phyloP scores from a whole-genome alignment of 305 asterid genomes.

The Salvia sclarea region DNA sequence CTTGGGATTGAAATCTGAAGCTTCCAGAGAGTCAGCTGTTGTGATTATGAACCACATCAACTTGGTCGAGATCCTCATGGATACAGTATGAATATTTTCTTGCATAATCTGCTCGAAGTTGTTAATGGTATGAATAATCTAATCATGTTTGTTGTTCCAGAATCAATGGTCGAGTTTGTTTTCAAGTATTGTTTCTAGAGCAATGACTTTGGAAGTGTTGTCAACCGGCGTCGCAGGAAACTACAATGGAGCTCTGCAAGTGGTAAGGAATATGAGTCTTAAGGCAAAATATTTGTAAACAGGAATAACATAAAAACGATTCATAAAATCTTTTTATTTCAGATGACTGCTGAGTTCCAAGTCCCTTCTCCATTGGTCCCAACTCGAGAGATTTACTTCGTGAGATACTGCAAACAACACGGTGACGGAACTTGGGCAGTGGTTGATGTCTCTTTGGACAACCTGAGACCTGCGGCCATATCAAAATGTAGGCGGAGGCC shows the following conservation, averaged over 20 bases:
- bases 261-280: constrained; percentile 37
- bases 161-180: constrained; percentile 68
- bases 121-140: too few relatives aligned
- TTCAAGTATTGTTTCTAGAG: constrained; percentile 65
- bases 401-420: constrained; percentile 89
- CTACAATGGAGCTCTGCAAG: constrained; percentile 75
- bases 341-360: constrained; percentile 97
- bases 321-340: constrained; percentile 1
- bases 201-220: constrained; percentile 61
- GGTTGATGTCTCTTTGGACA: constrained; percentile 90
- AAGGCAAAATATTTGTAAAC: not conserved
- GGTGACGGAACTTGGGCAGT: constrained; percentile 89
- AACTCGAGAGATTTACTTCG: constrained; percentile 77
- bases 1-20: constrained; percentile 70
- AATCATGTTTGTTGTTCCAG: constrained; percentile 33
- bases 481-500: constrained; percentile 83
- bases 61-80: constrained; percentile 80
- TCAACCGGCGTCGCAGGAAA: constrained; percentile 80
- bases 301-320: not conserved
- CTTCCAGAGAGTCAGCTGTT: constrained; percentile 74
- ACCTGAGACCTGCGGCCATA: constrained; percentile 57
- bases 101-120: not conserved
- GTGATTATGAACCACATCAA: constrained; percentile 83
- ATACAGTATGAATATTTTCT: constrained; percentile 39
- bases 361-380: constrained; percentile 94